Percentiles rank a stretch among this genome's conserved stretches.
Evolutionary conservation across 2,329 filamentous ascomycete species (phyloP).

Genomic region (Aschersonia sp.): DNA sequence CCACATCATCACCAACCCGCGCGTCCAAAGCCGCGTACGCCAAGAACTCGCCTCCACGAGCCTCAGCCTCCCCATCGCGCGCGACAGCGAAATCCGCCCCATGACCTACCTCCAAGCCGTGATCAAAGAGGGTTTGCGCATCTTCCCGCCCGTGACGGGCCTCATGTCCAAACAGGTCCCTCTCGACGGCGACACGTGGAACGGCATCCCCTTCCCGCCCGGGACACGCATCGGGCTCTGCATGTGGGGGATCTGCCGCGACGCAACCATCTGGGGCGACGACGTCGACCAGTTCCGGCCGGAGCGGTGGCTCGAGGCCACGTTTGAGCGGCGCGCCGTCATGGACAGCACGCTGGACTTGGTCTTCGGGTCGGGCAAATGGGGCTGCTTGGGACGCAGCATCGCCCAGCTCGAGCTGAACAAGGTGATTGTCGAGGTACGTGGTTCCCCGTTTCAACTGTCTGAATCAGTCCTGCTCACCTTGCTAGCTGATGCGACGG

Average conservation of each 20-base stretch:
- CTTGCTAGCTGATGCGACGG: slow-evolving; percentile 12
- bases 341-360: slow-evolving; percentile 24
- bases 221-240: slow-evolving; percentile 18
- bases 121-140: slow-evolving; percentile 31
- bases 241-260: slow-evolving; percentile 19
- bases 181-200: slow-evolving; percentile 14
- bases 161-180: slow-evolving; percentile 22
- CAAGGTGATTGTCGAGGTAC: slow-evolving; percentile 25
- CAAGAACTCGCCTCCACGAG: slow-evolving; percentile 9
- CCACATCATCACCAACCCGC: slow-evolving; percentile 34
- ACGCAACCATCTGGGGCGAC: slow-evolving; percentile 18
- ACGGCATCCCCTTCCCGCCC: slow-evolving; percentile 16
- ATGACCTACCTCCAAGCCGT: slow-evolving; percentile 32
- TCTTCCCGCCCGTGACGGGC: slow-evolving; percentile 20
- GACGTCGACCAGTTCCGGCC: slow-evolving; percentile 20
- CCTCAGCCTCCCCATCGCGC: slow-evolving; percentile 11
- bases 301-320: slow-evolving; percentile 21
- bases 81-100: slow-evolving; percentile 17
- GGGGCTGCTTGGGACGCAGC: slow-evolving; percentile 22
- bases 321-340: slow-evolving; percentile 12
- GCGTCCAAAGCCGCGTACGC: slow-evolving; percentile 29
- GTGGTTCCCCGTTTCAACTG: slow-evolving; percentile 1
- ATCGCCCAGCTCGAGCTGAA: slow-evolving; percentile 25
- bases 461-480: neutral
- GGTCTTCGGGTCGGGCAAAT: slow-evolving; percentile 23